Evolutionary conservation across 1,284 basidiomycete species (phyloP).

Genomic region (Boletus sp.): DNA sequence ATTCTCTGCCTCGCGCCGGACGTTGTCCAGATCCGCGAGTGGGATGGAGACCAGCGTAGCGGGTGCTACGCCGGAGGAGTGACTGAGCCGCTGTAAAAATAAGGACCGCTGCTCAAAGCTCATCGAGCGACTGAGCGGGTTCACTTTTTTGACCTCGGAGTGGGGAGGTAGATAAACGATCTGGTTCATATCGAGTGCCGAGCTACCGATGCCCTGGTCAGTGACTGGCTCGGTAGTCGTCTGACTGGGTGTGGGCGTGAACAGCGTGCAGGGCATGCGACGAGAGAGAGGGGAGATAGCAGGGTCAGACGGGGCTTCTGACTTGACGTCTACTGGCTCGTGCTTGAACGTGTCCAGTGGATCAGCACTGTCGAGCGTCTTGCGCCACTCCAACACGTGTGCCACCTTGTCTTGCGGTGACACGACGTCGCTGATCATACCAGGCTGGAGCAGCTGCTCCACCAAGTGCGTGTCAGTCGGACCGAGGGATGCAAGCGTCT

Average conservation of each 20-base stretch:
- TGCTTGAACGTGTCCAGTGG: neutral
- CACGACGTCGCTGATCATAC: slow-evolving; percentile 32
- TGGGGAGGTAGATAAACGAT: slow-evolving; percentile 34
- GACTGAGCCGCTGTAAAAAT: slow-evolving; percentile 51
- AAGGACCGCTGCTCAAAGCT: slow-evolving; percentile 52
- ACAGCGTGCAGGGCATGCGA: slow-evolving; percentile 58
- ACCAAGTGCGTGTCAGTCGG: slow-evolving; percentile 37
- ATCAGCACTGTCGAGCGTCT: slow-evolving; percentile 24
- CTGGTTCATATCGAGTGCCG: slow-evolving; percentile 30
- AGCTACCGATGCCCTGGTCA: slow-evolving; percentile 26
- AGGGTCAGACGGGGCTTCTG: slow-evolving; percentile 1
- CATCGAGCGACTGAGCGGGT: slow-evolving; percentile 50
- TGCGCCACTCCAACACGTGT: slow-evolving; percentile 34
- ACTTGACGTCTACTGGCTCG: slow-evolving; percentile 7
- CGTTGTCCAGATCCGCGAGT: slow-evolving; percentile 44
- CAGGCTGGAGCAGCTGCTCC: slow-evolving; percentile 38
- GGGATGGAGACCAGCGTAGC: slow-evolving; percentile 54
- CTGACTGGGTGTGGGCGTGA: slow-evolving; percentile 50
- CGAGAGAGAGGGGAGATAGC: slow-evolving; percentile 25
- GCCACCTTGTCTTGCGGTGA: slow-evolving; percentile 24
- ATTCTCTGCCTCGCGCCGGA: slow-evolving; percentile 45
- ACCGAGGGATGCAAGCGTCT: slow-evolving; percentile 38
- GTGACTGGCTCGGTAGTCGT: slow-evolving; percentile 31
- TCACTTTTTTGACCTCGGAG: slow-evolving; percentile 14
- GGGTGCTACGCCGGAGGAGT: slow-evolving; percentile 41